A percentile compares a stretch with the other conserved stretches of the same genome.
These are phyloP conservation scores for Coelastrella sp. DNA, from an alignment of 139 green algal species.

Conservation along the genomic window DNA sequence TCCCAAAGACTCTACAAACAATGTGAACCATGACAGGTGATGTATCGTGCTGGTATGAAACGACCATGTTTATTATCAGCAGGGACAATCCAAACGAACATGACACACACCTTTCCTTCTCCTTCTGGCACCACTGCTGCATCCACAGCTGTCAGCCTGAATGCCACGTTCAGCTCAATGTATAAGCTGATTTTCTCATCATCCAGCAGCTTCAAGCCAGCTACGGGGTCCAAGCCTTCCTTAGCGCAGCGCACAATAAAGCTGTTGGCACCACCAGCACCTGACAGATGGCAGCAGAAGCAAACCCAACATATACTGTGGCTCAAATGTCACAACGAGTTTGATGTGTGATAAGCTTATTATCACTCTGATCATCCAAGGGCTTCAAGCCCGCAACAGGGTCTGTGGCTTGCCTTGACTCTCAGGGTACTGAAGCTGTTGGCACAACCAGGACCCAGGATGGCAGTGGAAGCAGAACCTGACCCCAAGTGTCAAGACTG, in stretches of 20 bases:
- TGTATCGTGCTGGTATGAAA: too few species aligned
- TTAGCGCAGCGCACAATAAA: constrained; percentile 15
- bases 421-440: neutral
- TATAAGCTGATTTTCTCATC: constrained; percentile 35
- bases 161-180: constrained; percentile 44
- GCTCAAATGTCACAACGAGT: neutral
- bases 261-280: neutral
- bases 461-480: neutral
- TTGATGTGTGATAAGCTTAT: constrained; percentile 41
- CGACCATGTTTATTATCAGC: too few species aligned
- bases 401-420: neutral
- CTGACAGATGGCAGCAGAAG: neutral
- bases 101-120: constrained; percentile 45
- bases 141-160: constrained; percentile 27
- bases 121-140: neutral
- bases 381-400: neutral
- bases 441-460: neutral
- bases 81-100: too few species aligned
- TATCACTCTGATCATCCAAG: neutral
- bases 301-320: neutral
- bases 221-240: neutral
- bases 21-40: too few species aligned
- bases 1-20: too few species aligned
- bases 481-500: too few species aligned
- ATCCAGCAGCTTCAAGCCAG: neutral